A percentile compares a stretch with the other conserved stretches of the same genome.
phyloP scores from a whole-genome alignment of 2,329 filamentous ascomycete species.

The Fusarium pseudograminearum region DNA sequence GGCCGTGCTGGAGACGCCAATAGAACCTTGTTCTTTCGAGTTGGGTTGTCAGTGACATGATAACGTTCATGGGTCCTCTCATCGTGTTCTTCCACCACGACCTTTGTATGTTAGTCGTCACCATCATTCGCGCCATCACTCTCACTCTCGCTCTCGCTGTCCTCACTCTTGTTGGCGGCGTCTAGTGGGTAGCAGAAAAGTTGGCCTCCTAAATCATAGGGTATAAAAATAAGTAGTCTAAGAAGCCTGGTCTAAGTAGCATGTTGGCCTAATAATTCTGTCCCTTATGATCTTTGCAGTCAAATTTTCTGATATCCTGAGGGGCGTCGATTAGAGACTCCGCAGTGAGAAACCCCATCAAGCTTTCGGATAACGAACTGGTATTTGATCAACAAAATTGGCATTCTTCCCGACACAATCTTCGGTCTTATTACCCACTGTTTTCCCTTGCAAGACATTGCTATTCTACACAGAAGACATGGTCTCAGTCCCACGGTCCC shows the following conservation, averaged over 20 bases:
- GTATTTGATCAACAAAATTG: neutral
- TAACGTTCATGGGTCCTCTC: conserved; percentile 43
- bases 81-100: conserved; percentile 45
- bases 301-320: too few relatives aligned
- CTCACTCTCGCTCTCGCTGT: conserved; percentile 23
- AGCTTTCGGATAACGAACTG: neutral
- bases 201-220: too few relatives aligned
- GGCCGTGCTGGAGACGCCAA: neutral
- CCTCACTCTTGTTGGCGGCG: conserved; percentile 26
- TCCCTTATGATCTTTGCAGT: too few relatives aligned
- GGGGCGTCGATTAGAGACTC: too few relatives aligned
- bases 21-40: neutral
- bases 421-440: neutral
- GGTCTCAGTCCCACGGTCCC: neutral
- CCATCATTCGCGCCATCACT: conserved; percentile 25
- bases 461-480: neutral
- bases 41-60: conserved; percentile 31
- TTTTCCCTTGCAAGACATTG: neutral
- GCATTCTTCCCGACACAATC: neutral
- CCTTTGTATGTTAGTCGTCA: conserved; percentile 38
- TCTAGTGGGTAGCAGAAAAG: too few relatives aligned
- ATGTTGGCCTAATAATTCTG: too few relatives aligned
- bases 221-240: too few relatives aligned
- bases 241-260: too few relatives aligned
- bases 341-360: neutral